Percentiles rank a stretch among this genome's conserved stretches.
Conservation (phyloP, 176 grass and related monocot genomes). For the Musa troglodytarum region DNA sequence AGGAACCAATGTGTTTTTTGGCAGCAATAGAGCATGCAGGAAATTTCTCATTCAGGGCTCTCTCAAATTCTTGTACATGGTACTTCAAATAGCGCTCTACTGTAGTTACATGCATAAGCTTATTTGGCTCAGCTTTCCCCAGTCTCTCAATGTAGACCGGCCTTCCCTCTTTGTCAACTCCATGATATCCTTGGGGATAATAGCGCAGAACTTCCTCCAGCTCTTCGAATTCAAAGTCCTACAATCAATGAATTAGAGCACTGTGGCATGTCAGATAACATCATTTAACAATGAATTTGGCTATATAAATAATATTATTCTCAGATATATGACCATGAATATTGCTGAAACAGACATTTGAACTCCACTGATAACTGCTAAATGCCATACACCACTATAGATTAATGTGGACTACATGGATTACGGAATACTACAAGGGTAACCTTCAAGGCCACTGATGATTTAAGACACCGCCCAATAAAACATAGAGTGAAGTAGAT, state of each 20-base stretch:
- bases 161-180: constrained; percentile 65
- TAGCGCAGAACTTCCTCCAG: constrained; percentile 53
- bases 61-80: constrained; percentile 97
- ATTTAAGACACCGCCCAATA: no score
- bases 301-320: background rate
- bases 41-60: constrained; percentile 73
- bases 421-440: background rate
- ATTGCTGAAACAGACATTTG: background rate
- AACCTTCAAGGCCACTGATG: no score
- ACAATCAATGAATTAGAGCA: constrained; percentile 9
- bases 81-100: constrained; percentile 91
- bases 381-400: background rate
- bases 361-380: background rate
- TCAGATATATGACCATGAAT: background rate
- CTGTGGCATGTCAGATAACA: no score
- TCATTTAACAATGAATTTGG: background rate
- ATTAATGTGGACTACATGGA: background rate
- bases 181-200: constrained; percentile 94
- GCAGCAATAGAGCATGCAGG: constrained; percentile 93
- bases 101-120: constrained; percentile 74
- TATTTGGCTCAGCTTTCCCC: constrained; percentile 78
- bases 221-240: constrained; percentile 96
- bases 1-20: constrained; percentile 82
- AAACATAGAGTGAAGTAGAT: background rate
- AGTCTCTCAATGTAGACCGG: constrained; percentile 93